Conservation (phyloP, 1,284 basidiomycete genomes). For the Ceratorhiza oryzae-sativae region DNA sequence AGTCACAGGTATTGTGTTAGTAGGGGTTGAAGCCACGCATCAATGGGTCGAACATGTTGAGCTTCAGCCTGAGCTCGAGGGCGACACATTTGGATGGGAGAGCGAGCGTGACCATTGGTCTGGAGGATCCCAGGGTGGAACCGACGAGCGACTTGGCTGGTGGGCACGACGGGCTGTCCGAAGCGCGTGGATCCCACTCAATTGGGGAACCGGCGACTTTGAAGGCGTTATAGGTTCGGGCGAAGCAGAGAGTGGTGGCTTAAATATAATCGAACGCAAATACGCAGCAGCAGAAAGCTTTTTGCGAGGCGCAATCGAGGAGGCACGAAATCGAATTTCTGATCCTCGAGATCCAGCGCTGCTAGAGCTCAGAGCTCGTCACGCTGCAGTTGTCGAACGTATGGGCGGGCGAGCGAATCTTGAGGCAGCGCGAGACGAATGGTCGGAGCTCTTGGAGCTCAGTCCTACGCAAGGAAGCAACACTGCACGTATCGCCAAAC, state of each 20-base stretch:
- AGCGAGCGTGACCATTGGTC: slow-evolving; percentile 75
- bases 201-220: slow-evolving; percentile 67
- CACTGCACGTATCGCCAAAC: slow-evolving; percentile 62
- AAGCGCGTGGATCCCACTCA: slow-evolving; percentile 77
- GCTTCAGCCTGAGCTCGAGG: slow-evolving; percentile 60
- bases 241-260: slow-evolving; percentile 51
- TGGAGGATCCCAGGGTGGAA: slow-evolving; percentile 72
- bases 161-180: slow-evolving; percentile 71
- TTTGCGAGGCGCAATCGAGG: slow-evolving; percentile 51
- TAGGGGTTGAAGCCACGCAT: slow-evolving; percentile 67
- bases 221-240: slow-evolving; percentile 47
- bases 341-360: slow-evolving; percentile 60
- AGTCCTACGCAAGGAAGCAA: slow-evolving; percentile 65
- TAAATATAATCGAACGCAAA: slow-evolving; percentile 59
- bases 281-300: slow-evolving; percentile 54
- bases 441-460: slow-evolving; percentile 62
- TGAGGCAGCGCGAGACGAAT: slow-evolving; percentile 60
- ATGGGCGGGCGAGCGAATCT: slow-evolving; percentile 55
- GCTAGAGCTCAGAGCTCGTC: slow-evolving; percentile 65
- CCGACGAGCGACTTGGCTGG: slow-evolving; percentile 72
- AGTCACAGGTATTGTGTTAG: slow-evolving; percentile 54
- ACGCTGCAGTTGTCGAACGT: slow-evolving; percentile 71
- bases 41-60: slow-evolving; percentile 72
- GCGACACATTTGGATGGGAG: slow-evolving; percentile 78
- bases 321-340: slow-evolving; percentile 50